Conservation (phyloP, 2,329 filamentous ascomycete species). For the Tetracladium maxilliforme region DNA sequence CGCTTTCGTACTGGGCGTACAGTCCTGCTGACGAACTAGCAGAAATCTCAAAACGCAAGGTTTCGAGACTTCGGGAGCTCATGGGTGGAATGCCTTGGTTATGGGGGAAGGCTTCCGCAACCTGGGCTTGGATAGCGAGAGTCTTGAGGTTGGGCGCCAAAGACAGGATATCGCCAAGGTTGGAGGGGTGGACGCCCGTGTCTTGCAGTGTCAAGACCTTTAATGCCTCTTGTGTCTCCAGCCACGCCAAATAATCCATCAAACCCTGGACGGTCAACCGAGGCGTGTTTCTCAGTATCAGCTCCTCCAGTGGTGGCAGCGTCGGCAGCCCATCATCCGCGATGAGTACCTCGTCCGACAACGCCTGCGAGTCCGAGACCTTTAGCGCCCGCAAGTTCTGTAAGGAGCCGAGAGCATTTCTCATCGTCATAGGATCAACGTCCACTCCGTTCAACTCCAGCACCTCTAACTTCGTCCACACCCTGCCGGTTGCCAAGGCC, state of each 20-base stretch:
- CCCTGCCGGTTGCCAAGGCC: slow-evolving; percentile 44
- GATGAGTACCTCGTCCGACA: slow-evolving; percentile 67
- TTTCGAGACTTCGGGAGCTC: slow-evolving; percentile 51
- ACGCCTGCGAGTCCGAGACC: slow-evolving; percentile 50
- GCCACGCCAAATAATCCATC: slow-evolving; percentile 47
- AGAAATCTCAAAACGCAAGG: slow-evolving; percentile 73
- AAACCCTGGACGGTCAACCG: slow-evolving; percentile 61
- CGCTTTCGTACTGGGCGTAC: slow-evolving; percentile 35
- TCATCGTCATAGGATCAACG: slow-evolving; percentile 55
- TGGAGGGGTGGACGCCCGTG: slow-evolving; percentile 47
- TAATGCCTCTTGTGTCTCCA: slow-evolving; percentile 44
- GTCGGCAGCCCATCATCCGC: slow-evolving; percentile 49
- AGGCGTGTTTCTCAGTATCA: slow-evolving; percentile 59
- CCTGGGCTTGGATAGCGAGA: slow-evolving; percentile 38
- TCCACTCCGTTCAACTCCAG: slow-evolving; percentile 55
- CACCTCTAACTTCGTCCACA: slow-evolving; percentile 60
- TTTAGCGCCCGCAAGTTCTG: slow-evolving; percentile 58
- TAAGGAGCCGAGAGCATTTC: slow-evolving; percentile 56
- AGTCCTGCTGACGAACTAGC: slow-evolving; percentile 39
- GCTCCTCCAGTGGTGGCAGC: slow-evolving; percentile 59
- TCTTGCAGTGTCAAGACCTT: slow-evolving; percentile 54
- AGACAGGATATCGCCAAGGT: slow-evolving; percentile 24
- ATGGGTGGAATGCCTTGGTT: slow-evolving; percentile 44
- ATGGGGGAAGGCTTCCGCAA: slow-evolving; percentile 39
- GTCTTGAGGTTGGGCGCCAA: slow-evolving; percentile 21